A percentile compares a stretch with the other conserved stretches of the same genome.
Conservation (phyloP, 108 stramenopile species). For the Craspedostauros australis region DNA sequence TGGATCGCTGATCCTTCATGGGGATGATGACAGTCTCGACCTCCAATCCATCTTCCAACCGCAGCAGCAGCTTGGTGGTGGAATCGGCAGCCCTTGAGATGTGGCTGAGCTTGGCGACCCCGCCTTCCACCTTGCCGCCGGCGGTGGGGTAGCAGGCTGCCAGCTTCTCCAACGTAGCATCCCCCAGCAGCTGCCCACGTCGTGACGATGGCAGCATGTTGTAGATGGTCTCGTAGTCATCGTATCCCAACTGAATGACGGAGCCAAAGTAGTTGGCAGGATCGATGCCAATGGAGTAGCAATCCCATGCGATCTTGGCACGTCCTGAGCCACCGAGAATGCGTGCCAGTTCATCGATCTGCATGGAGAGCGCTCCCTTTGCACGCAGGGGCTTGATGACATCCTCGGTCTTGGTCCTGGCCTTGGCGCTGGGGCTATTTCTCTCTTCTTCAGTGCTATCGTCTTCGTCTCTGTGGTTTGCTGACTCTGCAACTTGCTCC, state of each 20-base stretch:
- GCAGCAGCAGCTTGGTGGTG: constrained; percentile 67
- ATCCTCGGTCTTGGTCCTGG: too few species aligned
- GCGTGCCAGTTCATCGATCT: constrained; percentile 45
- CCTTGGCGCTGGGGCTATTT: too few species aligned
- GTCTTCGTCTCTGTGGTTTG: too few species aligned
- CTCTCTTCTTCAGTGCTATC: too few species aligned
- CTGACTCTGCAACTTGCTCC: too few species aligned
- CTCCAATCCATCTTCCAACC: constrained; percentile 54
- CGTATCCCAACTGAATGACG: constrained; percentile 11
- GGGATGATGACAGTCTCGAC: constrained; percentile 86
- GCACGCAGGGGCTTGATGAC: background rate
- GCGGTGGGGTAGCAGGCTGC: constrained; percentile 30
- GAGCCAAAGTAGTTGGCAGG: constrained; percentile 34
- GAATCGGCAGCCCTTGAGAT: constrained; percentile 36
- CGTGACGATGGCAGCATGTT: constrained; percentile 42
- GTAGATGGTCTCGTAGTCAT: constrained; percentile 22
- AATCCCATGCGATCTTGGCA: constrained; percentile 65
- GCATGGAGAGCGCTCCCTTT: constrained; percentile 58
- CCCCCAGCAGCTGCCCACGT: constrained; percentile 41
- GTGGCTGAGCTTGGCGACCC: constrained; percentile 53
- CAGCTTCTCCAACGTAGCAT: constrained; percentile 28
- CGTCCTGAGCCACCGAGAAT: constrained; percentile 55
- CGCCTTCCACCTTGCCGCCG: constrained; percentile 51
- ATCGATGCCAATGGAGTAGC: constrained; percentile 61
- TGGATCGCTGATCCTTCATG: constrained; percentile 47